A percentile compares a stretch with the other conserved stretches of the same genome.
These are phyloP conservation scores for Aspergillus wentii DNA, from an alignment of 495 filamentous ascomycete genomes.

Conservation along the genomic window DNA sequence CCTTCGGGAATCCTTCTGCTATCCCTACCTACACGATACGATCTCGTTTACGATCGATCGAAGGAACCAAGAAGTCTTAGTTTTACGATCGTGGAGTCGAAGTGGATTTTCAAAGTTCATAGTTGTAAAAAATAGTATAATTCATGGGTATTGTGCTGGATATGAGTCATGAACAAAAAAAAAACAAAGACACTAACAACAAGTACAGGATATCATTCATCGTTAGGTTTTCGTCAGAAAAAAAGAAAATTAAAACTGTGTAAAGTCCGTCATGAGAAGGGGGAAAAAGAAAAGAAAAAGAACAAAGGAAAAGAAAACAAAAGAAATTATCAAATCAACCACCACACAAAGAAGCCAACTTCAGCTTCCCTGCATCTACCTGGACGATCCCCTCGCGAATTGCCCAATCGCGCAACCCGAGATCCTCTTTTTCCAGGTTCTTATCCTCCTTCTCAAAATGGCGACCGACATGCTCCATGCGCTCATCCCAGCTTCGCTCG, in stretches of 20 bases:
- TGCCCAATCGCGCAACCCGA: conserved; percentile 47
- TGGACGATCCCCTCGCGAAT: conserved; percentile 38
- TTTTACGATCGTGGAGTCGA: too few species aligned
- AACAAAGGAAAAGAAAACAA: not conserved
- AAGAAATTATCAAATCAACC: conserved; percentile 2
- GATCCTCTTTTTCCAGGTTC: conserved; percentile 36
- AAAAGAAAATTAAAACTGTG: not conserved
- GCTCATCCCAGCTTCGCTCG: conserved; percentile 64
- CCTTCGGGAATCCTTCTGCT: too few species aligned
- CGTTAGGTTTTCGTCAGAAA: not conserved
- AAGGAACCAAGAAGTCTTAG: too few species aligned
- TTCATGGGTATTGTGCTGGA: too few species aligned
- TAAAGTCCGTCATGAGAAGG: not conserved
- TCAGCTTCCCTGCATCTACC: conserved; percentile 8
- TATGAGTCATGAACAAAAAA: too few species aligned
- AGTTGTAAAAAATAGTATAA: too few species aligned
- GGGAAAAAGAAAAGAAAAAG: conserved; percentile 2
- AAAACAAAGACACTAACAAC: not conserved
- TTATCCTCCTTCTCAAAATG: conserved; percentile 59
- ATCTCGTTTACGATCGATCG: too few species aligned
- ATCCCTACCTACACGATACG: too few species aligned
- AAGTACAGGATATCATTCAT: conserved; percentile 8
- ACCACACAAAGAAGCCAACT: conserved; percentile 7
- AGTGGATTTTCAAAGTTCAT: too few species aligned
- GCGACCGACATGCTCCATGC: conserved; percentile 88